Evolutionary conservation across 129 eudicot genomes (phyloP), one percentile per base, ranked within the genome.

Genomic region (Arctium minus): DNA sequence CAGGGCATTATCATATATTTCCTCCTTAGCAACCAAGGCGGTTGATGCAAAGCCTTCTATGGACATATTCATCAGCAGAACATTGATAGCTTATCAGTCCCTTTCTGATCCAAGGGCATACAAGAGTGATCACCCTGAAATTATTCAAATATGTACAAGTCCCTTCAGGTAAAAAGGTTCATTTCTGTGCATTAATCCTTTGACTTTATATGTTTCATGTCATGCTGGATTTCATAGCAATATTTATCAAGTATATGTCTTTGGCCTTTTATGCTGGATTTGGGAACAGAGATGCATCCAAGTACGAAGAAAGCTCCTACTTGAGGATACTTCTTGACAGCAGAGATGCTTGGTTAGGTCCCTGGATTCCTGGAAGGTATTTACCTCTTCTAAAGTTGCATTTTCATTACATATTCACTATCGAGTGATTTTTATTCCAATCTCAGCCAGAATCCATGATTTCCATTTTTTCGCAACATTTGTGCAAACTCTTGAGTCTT

Each of bases 321-420:
- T 85, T 96, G 89, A 90, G 98, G 89, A 76, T 91, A 91, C 90
- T 96, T 82, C 86, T 96, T 76, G 95, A 96, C 89, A 96, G 89
- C 81, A 85, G 99, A 88, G 99, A 96, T 90, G 97, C 98, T 72
- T 96, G 97, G 95, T 77, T 96, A 86, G 99, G 99, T 82, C 99
- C 99, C 82, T 96, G 97, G 97, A 86, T 85, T 79, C 99, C 99
- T 83, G 99, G 99, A 86, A 96, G 99, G 99, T 96, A 72, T 77
- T 38, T 80, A 74, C 29, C 13, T 83, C 65, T 76, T 64, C 37
- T 73, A 44, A 75, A 32, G 27, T 85, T 68, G 12, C 39, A 77
- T 39, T 85, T 15, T 78, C 75, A 74, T 32, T 18, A 35, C 32
- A 37, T 74, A 40, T 62, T 39, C 32, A 73, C 73, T 65, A 33